A percentile compares a stretch with the other conserved stretches of the same genome.
phyloP scores from a whole-genome alignment of 768 basidiomycete genomes.

The Lactifluus piperatus region DNA sequence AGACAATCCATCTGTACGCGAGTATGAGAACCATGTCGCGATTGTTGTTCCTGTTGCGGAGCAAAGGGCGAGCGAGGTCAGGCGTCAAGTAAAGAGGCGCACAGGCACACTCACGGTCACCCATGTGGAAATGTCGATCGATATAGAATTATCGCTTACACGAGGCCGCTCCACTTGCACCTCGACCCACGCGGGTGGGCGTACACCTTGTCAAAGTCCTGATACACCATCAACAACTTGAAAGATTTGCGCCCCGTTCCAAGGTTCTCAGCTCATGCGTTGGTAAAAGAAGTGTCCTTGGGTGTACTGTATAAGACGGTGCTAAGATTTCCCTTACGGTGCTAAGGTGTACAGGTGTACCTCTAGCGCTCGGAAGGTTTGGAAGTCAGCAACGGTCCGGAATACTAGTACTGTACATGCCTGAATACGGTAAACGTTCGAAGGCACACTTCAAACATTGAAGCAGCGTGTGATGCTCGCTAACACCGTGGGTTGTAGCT shows the following conservation, averaged over 20 bases:
- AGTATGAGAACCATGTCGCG: conserved; percentile 18
- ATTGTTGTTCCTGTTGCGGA: conserved; percentile 6
- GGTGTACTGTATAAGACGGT: conserved; percentile 15
- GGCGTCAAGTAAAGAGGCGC: not conserved
- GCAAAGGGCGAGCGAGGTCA: not conserved
- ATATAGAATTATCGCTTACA: no score
- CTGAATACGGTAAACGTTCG: not conserved
- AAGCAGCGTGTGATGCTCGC: not conserved
- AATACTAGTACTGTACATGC: no score
- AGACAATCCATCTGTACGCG: conserved; percentile 9
- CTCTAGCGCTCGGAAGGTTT: conserved; percentile 28
- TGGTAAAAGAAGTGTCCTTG: not conserved
- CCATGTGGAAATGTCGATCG: conserved; percentile 1
- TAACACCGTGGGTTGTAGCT: not conserved
- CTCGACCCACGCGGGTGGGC: not conserved
- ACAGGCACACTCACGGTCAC: not conserved
- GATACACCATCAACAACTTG: conserved; percentile 11
- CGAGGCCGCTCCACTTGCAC: conserved; percentile 5
- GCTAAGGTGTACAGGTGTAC: conserved; percentile 33
- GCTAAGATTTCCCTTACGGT: no score
- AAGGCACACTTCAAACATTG: not conserved
- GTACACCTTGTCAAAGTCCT: not conserved
- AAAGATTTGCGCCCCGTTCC: conserved; percentile 4
- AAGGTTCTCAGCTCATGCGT: conserved; percentile 14
- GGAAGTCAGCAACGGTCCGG: no score